phyloP scores from a whole-genome alignment of 805 yeast species.

The Tetrapisispora iriomotensis region DNA sequence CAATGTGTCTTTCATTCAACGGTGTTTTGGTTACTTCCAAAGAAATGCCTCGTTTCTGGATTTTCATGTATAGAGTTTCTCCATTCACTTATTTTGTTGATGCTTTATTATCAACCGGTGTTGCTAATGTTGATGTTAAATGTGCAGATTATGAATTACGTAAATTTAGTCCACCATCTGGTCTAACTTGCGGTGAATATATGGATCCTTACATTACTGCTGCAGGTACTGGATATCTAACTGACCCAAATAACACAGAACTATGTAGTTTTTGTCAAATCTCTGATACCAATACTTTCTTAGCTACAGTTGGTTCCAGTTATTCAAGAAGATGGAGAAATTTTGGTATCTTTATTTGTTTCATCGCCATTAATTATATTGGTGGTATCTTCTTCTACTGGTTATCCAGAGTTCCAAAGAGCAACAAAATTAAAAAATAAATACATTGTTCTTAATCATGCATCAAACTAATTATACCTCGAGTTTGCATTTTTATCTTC shows the following conservation, averaged over 20 bases:
- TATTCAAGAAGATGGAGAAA: slow-evolving; percentile 45
- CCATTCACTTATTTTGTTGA: slow-evolving; percentile 61
- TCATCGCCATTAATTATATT: slow-evolving; percentile 34
- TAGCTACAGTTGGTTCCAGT: slow-evolving; percentile 36
- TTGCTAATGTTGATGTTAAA: slow-evolving; percentile 39
- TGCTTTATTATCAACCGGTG: slow-evolving; percentile 45
- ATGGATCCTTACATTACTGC: slow-evolving; percentile 32
- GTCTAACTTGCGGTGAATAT: slow-evolving; percentile 49
- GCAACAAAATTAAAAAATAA: background rate
- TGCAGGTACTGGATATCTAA: slow-evolving; percentile 39
- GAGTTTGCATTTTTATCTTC: background rate
- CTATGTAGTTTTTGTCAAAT: slow-evolving; percentile 52
- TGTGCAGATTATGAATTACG: slow-evolving; percentile 45
- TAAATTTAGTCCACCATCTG: slow-evolving; percentile 41
- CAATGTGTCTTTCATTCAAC: slow-evolving; percentile 60
- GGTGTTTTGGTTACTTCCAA: slow-evolving; percentile 63
- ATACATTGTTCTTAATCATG: background rate
- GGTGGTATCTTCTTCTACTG: slow-evolving; percentile 43
- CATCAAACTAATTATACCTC: background rate
- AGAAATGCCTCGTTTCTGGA: slow-evolving; percentile 66
- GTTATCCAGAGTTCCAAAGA: slow-evolving; percentile 67
- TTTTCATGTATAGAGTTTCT: slow-evolving; percentile 67
- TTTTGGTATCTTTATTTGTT: slow-evolving; percentile 48
- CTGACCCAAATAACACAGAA: slow-evolving; percentile 38
- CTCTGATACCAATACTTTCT: slow-evolving; percentile 46